Conservation (phyloP, 192 early-diverging fungal genomes). For the Helicostylum pulchrum region DNA sequence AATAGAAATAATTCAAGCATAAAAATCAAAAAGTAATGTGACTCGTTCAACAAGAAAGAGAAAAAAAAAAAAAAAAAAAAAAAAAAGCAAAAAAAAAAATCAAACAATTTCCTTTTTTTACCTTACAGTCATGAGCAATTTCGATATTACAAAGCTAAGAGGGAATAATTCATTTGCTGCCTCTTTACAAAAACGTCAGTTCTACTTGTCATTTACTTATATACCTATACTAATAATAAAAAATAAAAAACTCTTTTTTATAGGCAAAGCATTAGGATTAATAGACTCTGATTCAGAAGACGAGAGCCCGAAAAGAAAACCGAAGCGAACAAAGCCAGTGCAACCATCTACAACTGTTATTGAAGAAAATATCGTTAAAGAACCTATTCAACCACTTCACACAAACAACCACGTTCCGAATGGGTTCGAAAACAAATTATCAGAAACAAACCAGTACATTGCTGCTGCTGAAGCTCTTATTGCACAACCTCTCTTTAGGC, state of each 20-base stretch:
- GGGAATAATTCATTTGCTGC: not conserved
- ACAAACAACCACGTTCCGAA: not conserved
- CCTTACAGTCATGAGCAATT: conserved; percentile 20
- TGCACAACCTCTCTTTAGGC: not conserved
- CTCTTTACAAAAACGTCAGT: conserved; percentile 12
- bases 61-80: not conserved
- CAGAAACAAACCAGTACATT: not conserved
- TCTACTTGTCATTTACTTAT: not conserved
- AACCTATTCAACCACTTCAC: not conserved
- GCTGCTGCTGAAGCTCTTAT: not conserved
- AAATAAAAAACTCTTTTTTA: not conserved
- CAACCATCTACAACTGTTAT: not conserved
- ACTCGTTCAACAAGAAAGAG: not conserved
- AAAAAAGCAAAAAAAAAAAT: not conserved
- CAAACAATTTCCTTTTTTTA: not conserved
- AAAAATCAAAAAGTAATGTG: too few relatives aligned
- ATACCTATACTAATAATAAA: not conserved
- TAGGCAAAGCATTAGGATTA: conserved; percentile 17
- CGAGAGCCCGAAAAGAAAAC: not conserved
- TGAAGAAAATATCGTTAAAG: not conserved
- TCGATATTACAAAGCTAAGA: conserved; percentile 20
- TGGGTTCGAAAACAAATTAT: not conserved
- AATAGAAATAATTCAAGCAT: not conserved
- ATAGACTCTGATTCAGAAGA: not conserved
- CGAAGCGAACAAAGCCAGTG: not conserved